Evolutionary conservation across 306 rosid genomes (phyloP).

Genomic region (Sesbania bispinosa): DNA sequence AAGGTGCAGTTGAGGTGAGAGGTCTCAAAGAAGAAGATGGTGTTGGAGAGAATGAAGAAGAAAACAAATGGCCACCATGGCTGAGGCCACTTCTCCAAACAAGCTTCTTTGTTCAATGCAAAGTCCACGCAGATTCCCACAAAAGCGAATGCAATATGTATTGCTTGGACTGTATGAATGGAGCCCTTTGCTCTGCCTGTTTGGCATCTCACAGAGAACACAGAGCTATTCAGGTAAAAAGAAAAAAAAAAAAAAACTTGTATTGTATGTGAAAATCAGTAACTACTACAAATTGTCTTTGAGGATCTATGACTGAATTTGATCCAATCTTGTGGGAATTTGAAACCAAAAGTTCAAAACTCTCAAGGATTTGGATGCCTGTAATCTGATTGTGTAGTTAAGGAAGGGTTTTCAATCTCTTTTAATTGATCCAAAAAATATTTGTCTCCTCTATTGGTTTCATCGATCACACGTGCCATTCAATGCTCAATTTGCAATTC

Average conservation of each 20-base stretch:
- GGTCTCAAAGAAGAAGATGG: slow-evolving; percentile 12
- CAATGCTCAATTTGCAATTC: slow-evolving; percentile 18
- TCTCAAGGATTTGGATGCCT: background rate
- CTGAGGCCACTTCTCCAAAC: slow-evolving; percentile 52
- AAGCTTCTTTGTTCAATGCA: slow-evolving; percentile 66
- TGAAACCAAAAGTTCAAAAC: background rate
- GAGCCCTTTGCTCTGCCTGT: slow-evolving; percentile 65
- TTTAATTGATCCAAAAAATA: slow-evolving; percentile 18
- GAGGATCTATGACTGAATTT: background rate
- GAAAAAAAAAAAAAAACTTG: too few species aligned
- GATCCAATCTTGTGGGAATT: slow-evolving; percentile 14
- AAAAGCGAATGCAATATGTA: slow-evolving; percentile 75
- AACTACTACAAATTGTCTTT: background rate
- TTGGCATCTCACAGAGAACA: slow-evolving; percentile 54
- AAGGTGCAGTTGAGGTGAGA: slow-evolving; percentile 13
- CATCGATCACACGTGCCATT: slow-evolving; percentile 14
- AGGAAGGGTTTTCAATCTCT: background rate
- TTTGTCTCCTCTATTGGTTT: slow-evolving; percentile 14
- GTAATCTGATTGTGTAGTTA: slow-evolving; percentile 10
- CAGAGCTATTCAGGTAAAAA: slow-evolving; percentile 57
- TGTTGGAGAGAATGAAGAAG: slow-evolving; percentile 29
- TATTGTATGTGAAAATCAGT: background rate
- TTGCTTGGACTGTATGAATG: slow-evolving; percentile 66
- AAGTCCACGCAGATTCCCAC: slow-evolving; percentile 57
- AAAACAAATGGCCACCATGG: slow-evolving; percentile 65